Base-by-base conservation (phyloP, 495 filamentous ascomycete species). In the Cudoniella acicularis region DNA sequence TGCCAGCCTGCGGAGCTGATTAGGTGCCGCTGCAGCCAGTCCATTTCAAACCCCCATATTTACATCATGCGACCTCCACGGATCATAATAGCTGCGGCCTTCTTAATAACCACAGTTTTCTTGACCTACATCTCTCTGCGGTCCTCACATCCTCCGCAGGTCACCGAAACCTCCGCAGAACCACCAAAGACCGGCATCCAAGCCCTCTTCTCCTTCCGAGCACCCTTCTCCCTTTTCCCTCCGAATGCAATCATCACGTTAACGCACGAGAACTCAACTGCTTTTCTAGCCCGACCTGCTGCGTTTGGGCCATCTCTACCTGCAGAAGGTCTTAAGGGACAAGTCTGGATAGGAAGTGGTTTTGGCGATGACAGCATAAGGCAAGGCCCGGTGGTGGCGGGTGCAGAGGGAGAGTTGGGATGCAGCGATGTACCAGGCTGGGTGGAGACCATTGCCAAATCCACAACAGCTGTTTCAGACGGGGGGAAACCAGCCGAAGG, bases 391-490 rank as follows among this genome's bases (percentile, higher is more conserved):
- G 72, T 77, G 9, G 73, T 71, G 23, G 68, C 75, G 0, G 79
- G 74, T 9, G 75, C 80, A 1, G 89, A 91, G 66, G 91, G 93
- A 0, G 92, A 98, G 75, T 77, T 97, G n/a, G 94, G 95, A 22
- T 98, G 94, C 71, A 96, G 93, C 62, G 94, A 98, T 80, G 87
- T 96, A n/a, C 90, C 91, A 1, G 92, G 90, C 2, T 97, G 94
- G 93, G 83, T 83, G 40, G 85, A 84, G 40, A 78, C 63, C 64
- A 48, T 69, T 70, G 60, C 69, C 30, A 75, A 70, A 24, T 49
- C 71, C 18, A 52, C 65, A 22, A 50, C 62, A 36, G 51, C 25
- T 21, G 41, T 26, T 3, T 46, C 11, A 59, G 57, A 52, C 13
- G 62, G 64, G 10, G 52, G 30, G 42, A 63, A 60, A 50, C 27